Conservation (phyloP, 306 rosid genomes). For the Cucumis melo region DNA sequence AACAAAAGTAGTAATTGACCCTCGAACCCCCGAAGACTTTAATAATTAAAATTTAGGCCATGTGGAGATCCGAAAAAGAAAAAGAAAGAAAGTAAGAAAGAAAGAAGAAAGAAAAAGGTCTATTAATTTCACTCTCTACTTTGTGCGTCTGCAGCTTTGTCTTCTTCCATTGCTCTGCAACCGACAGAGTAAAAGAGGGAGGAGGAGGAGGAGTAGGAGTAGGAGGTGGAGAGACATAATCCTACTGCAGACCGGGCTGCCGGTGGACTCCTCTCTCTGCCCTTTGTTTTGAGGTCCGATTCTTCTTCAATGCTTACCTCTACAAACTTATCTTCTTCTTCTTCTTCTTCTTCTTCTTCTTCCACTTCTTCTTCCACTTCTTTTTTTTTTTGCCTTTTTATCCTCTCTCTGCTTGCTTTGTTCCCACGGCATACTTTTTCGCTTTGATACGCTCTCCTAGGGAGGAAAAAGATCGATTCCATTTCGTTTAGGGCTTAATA, state of each 20-base stretch:
- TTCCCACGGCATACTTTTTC: slow-evolving; percentile 25
- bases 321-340: not conserved
- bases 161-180: slow-evolving; percentile 9
- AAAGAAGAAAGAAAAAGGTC: not conserved
- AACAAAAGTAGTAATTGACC: not conserved
- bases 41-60: slow-evolving; percentile 8
- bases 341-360: not conserved
- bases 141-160: slow-evolving; percentile 9
- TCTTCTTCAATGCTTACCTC: slow-evolving; percentile 11
- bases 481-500: not conserved
- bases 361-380: slow-evolving; percentile 11
- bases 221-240: not conserved
- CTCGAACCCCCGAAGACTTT: not conserved
- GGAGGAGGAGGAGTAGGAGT: not conserved
- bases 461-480: slow-evolving; percentile 8
- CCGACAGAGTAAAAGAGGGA: slow-evolving; percentile 5
- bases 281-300: not conserved
- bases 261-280: not conserved
- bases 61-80: slow-evolving; percentile 18
- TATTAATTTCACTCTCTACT: slow-evolving; percentile 5
- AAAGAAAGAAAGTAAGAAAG: not conserved
- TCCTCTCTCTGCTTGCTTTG: slow-evolving; percentile 20
- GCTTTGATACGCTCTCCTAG: slow-evolving; percentile 11
- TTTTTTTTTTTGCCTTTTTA: slow-evolving; percentile 10
- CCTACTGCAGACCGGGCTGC: slow-evolving; percentile 1